phyloP scores from a whole-genome alignment of 1,284 basidiomycete species.

The Cryptococcus floricola region DNA sequence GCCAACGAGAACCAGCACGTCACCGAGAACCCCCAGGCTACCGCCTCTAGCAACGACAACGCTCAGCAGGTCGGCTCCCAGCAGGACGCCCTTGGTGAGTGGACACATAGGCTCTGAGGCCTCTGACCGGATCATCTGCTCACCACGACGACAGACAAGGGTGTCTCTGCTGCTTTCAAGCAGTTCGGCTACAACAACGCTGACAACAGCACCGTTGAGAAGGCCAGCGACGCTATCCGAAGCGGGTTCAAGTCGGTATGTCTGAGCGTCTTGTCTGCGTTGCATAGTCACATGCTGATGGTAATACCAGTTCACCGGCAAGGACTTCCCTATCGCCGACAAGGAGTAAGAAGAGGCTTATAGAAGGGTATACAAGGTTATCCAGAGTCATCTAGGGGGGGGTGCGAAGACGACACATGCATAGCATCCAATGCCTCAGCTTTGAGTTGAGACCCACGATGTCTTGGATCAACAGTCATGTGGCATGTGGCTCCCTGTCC shows the following conservation, averaged over 20 bases:
- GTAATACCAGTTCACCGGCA: slow-evolving; percentile 29
- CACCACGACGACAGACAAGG: slow-evolving; percentile 34
- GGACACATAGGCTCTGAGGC: not conserved
- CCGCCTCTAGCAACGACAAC: not conserved
- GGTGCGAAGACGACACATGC: not conserved
- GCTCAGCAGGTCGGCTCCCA: slow-evolving; percentile 18
- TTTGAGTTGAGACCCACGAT: too few species aligned
- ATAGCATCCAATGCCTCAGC: not conserved
- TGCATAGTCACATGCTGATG: not conserved
- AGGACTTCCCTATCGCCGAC: slow-evolving; percentile 42
- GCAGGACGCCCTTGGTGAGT: slow-evolving; percentile 48
- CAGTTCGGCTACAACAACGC: slow-evolving; percentile 37
- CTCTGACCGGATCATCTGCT: not conserved
- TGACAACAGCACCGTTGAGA: slow-evolving; percentile 43
- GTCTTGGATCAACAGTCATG: too few species aligned
- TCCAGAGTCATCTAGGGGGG: not conserved
- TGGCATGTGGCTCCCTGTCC: too few species aligned
- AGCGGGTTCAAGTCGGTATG: slow-evolving; percentile 47
- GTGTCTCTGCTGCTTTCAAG: slow-evolving; percentile 34
- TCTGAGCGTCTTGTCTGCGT: not conserved
- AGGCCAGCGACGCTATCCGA: slow-evolving; percentile 50
- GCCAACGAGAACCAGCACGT: not conserved
- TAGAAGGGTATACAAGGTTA: not conserved
- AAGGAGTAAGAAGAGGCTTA: slow-evolving; percentile 10
- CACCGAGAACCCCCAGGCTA: not conserved